Base-by-base conservation (phyloP, 768 basidiomycete species). In the Termitomyces titanicus region DNA sequence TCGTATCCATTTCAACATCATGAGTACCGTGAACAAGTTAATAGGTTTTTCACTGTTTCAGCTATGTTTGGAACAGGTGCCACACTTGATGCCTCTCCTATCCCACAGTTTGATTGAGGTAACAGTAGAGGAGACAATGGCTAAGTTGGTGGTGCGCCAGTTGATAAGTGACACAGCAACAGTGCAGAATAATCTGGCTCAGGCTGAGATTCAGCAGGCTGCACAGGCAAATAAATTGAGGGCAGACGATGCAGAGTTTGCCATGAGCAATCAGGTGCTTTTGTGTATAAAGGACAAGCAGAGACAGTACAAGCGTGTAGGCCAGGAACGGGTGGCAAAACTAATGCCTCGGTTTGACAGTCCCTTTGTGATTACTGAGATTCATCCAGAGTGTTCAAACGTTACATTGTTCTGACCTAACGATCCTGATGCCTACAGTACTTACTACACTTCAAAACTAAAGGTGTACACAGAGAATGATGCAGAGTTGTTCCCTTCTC, bases 291-390 rank as follows among this genome's bases (percentile, higher is more conserved):
- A 61, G 1, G 46, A 73, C 25, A 54, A 62, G 0, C 15, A 60
- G 0, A 47, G 51, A 5, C 55, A 68, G 1, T 74, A 68, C 49
- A 62, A 61, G 27, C 24, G 53, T 0, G 43, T 38, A 7, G 64
- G 63, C 2, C 59, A 63, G 2, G 59, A 62, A 4, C 61, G 64
- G 0, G 67, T 68, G 0, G 70, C 72, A 0, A 78, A 78, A 44
- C 76, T 76, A 45, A 71, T 79, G 65, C 70, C 70, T 0, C 53
- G 63, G 0, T 72, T 46, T 15, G 68, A 78, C 48, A 63, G 72
- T 0, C 71, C 67, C 0, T 72, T 63, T 53, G 24, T 0, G 0
- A 52, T 77, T 8, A 53, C 53, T 0, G 50, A 53, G 0, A 62
- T 67, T 0, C 47, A 64, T 35, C 61, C 46, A 0, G 51, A 59